Base-by-base conservation (phyloP, 805 yeast genomes). In the Candida germanica region DNA sequence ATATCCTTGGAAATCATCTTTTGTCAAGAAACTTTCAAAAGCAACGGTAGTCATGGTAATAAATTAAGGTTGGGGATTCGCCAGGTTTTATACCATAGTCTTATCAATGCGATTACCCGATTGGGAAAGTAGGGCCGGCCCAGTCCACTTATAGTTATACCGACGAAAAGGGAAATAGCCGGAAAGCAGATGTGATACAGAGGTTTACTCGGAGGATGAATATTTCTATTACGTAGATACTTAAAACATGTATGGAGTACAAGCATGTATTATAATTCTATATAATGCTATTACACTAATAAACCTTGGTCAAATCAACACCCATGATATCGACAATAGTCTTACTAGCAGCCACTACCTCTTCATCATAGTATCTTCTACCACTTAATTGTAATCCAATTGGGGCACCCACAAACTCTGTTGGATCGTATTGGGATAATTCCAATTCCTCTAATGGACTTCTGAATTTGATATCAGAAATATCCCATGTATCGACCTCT, bases 281-380 rank as follows among this genome's bases (percentile, higher is more conserved):
- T 20, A 20, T 20, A 20, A 20, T 20, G 10, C 23, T 20, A n/a
- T n/a, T n/a, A n/a, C 23, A 12, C 24, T 29, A 34, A 28, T 39
- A 49, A 23, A 40, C 31, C 5, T 46, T 49, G 24, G 38, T 49
- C 31, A 53, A 53, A 26, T 53, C 49, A 23, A 44, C 60, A 5
- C 54, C 55, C 44, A 69, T 53, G 22, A 66, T 44, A 29, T 66
- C 66, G 21, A 53, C 61, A 28, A 69, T 49, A 20, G 69, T 54
- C 39, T 64, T 62, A 35, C 69, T 67, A 15, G 66, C 72, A 31
- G 73, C 75, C 28, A 74, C 73, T 28, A 73, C 76, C 42, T 76
- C 80, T 54, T 76, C 82, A 49, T 76, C 82, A 31, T 54, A 61
- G 48, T 74, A 76, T 53, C 80, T 65, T 59, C 76, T 69, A 31